Percentiles rank a stretch among this genome's conserved stretches.
These are phyloP conservation scores for Trichosporon inkin DNA, from an alignment of 1,284 basidiomycete species.

Conservation along the genomic window DNA sequence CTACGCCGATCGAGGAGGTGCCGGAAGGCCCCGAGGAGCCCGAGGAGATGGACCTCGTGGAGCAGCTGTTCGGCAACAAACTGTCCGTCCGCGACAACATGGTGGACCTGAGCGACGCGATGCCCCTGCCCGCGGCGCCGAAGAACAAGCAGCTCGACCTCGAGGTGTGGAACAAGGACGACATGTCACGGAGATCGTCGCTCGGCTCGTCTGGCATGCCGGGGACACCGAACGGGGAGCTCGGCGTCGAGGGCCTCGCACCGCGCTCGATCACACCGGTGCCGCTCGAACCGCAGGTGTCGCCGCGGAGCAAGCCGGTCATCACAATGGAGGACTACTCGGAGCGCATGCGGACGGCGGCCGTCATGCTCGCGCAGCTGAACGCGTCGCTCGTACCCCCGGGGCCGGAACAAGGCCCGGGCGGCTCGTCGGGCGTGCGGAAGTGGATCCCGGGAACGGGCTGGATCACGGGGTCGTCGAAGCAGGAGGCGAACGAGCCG, in stretches of 20 bases:
- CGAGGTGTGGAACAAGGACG: constrained; percentile 60
- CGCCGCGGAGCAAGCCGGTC: constrained; percentile 32
- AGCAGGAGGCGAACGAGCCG: constrained; percentile 7
- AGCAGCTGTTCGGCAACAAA: constrained; percentile 80
- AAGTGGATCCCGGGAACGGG: constrained; percentile 65
- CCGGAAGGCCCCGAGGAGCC: constrained; percentile 53
- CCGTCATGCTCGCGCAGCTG: constrained; percentile 96
- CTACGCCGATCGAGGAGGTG: constrained; percentile 1
- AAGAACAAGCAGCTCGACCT: constrained; percentile 86
- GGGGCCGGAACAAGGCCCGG: constrained; percentile 39
- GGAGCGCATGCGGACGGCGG: constrained; percentile 94
- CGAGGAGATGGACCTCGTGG: constrained; percentile 89
- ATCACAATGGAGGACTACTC: constrained; percentile 86
- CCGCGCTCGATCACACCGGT: constrained; percentile 9
- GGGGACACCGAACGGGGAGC: constrained; percentile 11
- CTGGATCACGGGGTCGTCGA: constrained; percentile 55
- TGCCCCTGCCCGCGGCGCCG: constrained; percentile 70
- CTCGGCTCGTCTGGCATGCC: constrained; percentile 8
- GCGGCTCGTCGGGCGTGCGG: constrained; percentile 39
- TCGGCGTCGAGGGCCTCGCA: not conserved
- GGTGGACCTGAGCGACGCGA: constrained; percentile 71
- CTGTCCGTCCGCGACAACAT: constrained; percentile 65
- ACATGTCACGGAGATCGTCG: constrained; percentile 27
- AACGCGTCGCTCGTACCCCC: constrained; percentile 70
- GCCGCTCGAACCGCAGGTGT: constrained; percentile 1